phyloP scores from a whole-genome alignment of 108 stramenopile genomes.

The Conticribra guillardii region DNA sequence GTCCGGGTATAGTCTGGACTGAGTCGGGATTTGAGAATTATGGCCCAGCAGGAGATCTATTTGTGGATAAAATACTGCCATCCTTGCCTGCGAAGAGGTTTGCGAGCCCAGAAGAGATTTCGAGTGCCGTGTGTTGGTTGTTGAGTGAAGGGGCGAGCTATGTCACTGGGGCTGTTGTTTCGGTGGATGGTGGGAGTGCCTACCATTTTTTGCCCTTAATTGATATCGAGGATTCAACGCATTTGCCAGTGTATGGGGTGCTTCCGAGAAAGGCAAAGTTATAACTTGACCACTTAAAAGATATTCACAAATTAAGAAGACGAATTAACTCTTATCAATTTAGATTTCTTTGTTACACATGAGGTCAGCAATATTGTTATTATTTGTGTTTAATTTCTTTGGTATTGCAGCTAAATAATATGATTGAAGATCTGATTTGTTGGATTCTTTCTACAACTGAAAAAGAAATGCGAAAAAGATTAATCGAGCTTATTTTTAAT shows the following conservation, averaged over 20 bases:
- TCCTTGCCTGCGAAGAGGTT: slow-evolving; percentile 71
- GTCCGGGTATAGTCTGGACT: slow-evolving; percentile 86
- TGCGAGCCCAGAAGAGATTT: slow-evolving; percentile 74
- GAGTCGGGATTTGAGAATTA: slow-evolving; percentile 86
- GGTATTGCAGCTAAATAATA: too few relatives aligned
- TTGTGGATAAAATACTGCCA: slow-evolving; percentile 67
- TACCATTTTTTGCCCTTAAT: slow-evolving; percentile 72
- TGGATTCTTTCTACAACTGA: too few relatives aligned
- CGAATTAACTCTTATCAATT: not conserved
- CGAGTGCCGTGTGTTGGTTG: slow-evolving; percentile 74
- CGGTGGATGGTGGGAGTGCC: slow-evolving; percentile 75
- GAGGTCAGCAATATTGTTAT: too few relatives aligned
- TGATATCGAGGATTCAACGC: slow-evolving; percentile 69
- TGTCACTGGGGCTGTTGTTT: slow-evolving; percentile 69
- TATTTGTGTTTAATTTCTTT: too few relatives aligned
- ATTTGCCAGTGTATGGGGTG: slow-evolving; percentile 72
- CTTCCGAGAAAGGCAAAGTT: slow-evolving; percentile 69
- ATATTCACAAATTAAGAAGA: not conserved
- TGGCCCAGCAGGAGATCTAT: slow-evolving; percentile 68
- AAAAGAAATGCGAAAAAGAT: too few relatives aligned
- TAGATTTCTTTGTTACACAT: not conserved
- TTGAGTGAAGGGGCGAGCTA: slow-evolving; percentile 74
- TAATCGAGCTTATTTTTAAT: too few relatives aligned
- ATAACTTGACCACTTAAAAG: slow-evolving; percentile 16
- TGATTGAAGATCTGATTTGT: too few relatives aligned